Percentiles rank a stretch among this genome's conserved stretches.
These are phyloP conservation scores for Tetramitus jugosus DNA, from an alignment of 208 protist species.

Conservation along the genomic window DNA sequence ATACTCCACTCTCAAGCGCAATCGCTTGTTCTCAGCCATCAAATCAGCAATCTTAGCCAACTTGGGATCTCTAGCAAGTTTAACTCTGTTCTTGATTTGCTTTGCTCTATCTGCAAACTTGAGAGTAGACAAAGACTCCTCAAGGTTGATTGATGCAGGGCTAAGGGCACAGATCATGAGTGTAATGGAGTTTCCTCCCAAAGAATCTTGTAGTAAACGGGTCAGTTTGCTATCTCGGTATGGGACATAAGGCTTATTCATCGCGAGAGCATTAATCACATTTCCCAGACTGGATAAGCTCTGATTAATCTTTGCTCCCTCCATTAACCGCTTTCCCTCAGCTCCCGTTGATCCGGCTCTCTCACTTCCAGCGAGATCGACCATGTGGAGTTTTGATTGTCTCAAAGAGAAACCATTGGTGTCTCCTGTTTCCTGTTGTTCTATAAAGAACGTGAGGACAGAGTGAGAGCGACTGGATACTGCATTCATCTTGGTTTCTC, in stretches of 20 bases:
- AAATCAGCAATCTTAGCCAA: constrained; percentile 50
- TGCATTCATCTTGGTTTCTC: constrained; percentile 44
- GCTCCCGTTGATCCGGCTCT: constrained; percentile 75
- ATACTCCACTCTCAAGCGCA: constrained; percentile 15
- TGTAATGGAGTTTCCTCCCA: constrained; percentile 35
- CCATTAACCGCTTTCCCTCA: constrained; percentile 72
- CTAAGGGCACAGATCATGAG: constrained; percentile 23
- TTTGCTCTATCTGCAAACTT: constrained; percentile 88
- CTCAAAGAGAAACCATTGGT: background rate
- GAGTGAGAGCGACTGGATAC: constrained; percentile 46
- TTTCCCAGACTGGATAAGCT: constrained; percentile 67
- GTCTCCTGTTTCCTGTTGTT: constrained; percentile 4
- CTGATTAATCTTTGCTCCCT: constrained; percentile 83
- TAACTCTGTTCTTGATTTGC: constrained; percentile 66
- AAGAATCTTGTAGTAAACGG: constrained; percentile 49
- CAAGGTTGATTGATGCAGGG: constrained; percentile 56
- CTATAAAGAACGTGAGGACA: constrained; percentile 34
- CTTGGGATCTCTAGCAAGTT: constrained; percentile 53
- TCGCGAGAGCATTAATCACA: constrained; percentile 42
- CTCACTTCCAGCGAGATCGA: constrained; percentile 80
- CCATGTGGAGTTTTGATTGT: constrained; percentile 67
- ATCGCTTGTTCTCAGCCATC: constrained; percentile 36
- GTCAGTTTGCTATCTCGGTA: constrained; percentile 63
- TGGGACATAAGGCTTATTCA: constrained; percentile 40
- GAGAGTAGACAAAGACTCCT: constrained; percentile 88